Evolutionary conservation across 1,284 basidiomycete species (phyloP).

Genomic region (Leucocoprinus gongylophorus): DNA sequence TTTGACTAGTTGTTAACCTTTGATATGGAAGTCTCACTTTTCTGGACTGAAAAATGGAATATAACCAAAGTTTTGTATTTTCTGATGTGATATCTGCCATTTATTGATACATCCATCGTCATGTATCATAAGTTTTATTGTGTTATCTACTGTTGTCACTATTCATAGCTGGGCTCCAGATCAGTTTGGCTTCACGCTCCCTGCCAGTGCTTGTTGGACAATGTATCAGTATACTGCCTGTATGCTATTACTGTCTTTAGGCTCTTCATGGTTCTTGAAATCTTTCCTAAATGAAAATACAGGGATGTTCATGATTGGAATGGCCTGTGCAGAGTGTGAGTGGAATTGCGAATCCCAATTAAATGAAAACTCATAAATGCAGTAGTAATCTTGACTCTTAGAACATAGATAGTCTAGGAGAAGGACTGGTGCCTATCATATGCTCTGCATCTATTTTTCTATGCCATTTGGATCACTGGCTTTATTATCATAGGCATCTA

Average conservation of each 20-base stretch:
- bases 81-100: conserved; percentile 7
- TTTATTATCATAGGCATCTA: conserved; percentile 6
- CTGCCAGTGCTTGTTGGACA: background rate
- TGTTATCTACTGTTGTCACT: background rate
- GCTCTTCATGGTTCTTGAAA: background rate
- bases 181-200: conserved; percentile 7
- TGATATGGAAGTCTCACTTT: conserved; percentile 6
- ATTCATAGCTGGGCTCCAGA: background rate
- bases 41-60: conserved; percentile 8
- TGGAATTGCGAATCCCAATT: background rate
- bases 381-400: conserved; percentile 11
- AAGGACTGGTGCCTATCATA: conserved; percentile 7
- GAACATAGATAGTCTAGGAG: conserved; percentile 13
- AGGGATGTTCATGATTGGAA: conserved; percentile 11
- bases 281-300: background rate
- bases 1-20: conserved; percentile 12
- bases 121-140: conserved; percentile 8
- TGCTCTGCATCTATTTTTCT: conserved; percentile 1
- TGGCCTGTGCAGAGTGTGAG: conserved; percentile 9
- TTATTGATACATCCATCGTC: conserved; percentile 10
- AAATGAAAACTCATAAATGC: background rate
- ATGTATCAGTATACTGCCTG: conserved; percentile 10
- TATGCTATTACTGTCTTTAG: background rate
- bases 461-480: conserved; percentile 1
- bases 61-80: conserved; percentile 8